Evolutionary conservation across 2,329 filamentous ascomycete species (phyloP).

Genomic region (Fusarium verrucosum): DNA sequence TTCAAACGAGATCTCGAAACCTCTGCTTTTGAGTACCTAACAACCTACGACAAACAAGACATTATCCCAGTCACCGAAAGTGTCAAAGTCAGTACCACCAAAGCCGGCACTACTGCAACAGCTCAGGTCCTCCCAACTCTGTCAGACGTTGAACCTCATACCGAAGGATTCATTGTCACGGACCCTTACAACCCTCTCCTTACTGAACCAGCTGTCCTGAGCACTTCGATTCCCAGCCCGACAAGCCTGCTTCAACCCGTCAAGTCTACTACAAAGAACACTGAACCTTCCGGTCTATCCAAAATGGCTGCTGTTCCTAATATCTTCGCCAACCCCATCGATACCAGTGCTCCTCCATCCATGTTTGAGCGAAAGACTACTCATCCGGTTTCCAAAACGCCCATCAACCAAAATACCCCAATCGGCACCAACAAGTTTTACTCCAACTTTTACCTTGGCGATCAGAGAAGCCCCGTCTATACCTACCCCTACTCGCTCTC

Average conservation of each 20-base stretch:
- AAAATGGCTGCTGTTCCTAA: constrained; percentile 50
- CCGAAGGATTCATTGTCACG: constrained; percentile 45
- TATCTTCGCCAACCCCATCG: constrained; percentile 67
- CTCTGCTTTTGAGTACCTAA: constrained; percentile 36
- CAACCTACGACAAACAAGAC: constrained; percentile 40
- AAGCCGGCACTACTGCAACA: constrained; percentile 40
- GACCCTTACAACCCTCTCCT: constrained; percentile 33
- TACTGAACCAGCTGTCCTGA: constrained; percentile 25
- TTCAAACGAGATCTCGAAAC: constrained; percentile 36
- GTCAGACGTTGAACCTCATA: constrained; percentile 46
- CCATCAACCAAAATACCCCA: constrained; percentile 59
- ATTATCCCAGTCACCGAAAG: constrained; percentile 44
- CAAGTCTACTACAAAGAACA: constrained; percentile 39
- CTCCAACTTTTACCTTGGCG: constrained; percentile 80
- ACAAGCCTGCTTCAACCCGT: constrained; percentile 47
- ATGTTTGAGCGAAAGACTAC: constrained; percentile 59
- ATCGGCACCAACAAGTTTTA: constrained; percentile 84
- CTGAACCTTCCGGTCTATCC: constrained; percentile 25
- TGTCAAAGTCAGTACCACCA: constrained; percentile 41
- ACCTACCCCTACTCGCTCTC: constrained; percentile 78
- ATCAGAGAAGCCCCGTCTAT: constrained; percentile 74
- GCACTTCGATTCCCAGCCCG: constrained; percentile 49
- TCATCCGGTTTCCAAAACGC: constrained; percentile 66
- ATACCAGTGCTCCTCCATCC: constrained; percentile 60
- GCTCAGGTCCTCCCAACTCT: constrained; percentile 45